phyloP scores from a whole-genome alignment of 1,139 yeast genomes.

The Kurtzmaniella quercitrusa region DNA sequence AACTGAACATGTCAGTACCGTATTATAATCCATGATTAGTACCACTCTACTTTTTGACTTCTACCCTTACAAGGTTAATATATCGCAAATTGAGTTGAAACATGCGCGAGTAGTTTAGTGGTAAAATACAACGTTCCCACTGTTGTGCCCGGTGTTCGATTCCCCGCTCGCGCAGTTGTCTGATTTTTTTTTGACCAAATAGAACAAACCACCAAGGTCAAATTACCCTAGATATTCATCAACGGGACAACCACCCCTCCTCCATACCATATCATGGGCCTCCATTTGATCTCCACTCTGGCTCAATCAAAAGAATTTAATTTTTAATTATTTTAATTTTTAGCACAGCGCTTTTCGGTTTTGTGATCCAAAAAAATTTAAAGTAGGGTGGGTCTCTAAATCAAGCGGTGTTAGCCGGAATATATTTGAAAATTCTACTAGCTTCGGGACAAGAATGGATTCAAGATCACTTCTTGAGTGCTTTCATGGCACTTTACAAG shows the following conservation, averaged over 20 bases:
- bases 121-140: slow-evolving; percentile 3
- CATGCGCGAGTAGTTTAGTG: slow-evolving; percentile 4
- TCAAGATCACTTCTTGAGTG: slow-evolving; percentile 63
- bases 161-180: slow-evolving; percentile 4
- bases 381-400: neutral
- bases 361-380: neutral
- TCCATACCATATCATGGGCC: too few relatives aligned
- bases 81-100: neutral
- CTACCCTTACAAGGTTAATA: neutral
- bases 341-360: neutral
- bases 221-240: too few relatives aligned
- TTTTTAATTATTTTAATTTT: neutral
- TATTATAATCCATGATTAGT: too few relatives aligned
- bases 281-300: too few relatives aligned
- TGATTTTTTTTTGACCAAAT: neutral
- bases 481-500: slow-evolving; percentile 76
- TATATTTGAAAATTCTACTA: neutral
- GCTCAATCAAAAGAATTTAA: neutral
- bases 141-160: slow-evolving; percentile 3
- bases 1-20: too few relatives aligned
- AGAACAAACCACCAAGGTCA: too few relatives aligned
- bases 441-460: slow-evolving; percentile 47
- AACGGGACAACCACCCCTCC: too few relatives aligned
- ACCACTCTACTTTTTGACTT: too few relatives aligned
- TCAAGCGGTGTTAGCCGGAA: neutral